These are phyloP conservation scores for Yueomyces sp. DNA, from an alignment of 1,139 yeast species.

Conservation along the genomic window DNA sequence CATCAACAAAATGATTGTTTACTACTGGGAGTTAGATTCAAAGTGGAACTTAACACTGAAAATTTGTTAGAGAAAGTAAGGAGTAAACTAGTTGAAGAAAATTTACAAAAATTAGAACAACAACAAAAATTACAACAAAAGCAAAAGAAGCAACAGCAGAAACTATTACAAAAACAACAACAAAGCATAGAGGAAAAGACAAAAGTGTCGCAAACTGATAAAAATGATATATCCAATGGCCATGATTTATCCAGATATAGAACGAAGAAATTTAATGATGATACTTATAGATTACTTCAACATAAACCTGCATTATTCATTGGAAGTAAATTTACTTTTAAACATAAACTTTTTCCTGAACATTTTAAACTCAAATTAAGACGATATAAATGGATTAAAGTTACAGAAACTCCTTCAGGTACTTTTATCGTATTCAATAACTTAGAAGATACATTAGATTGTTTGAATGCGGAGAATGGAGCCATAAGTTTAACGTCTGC, in stretches of 20 bases:
- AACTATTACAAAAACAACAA: conserved; percentile 4
- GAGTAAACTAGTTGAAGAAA: conserved; percentile 13
- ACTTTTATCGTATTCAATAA: conserved; percentile 61
- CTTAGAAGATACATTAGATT: conserved; percentile 48
- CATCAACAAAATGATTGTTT: conserved; percentile 24
- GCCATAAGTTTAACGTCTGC: conserved; percentile 21
- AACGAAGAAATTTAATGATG: conserved; percentile 8
- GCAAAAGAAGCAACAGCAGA: background rate
- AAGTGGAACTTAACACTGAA: conserved; percentile 14
- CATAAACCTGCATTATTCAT: conserved; percentile 43
- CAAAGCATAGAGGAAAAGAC: background rate
- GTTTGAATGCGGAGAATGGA: conserved; percentile 60
- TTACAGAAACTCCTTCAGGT: conserved; percentile 51
- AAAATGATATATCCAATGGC: conserved; percentile 1
- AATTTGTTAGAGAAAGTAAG: conserved; percentile 13
- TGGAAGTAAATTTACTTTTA: conserved; percentile 21
- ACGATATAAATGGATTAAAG: conserved; percentile 50
- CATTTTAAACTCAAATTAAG: conserved; percentile 20
- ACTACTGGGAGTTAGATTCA: conserved; percentile 25
- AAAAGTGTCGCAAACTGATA: conserved; percentile 1
- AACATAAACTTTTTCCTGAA: conserved; percentile 16
- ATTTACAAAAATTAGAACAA: conserved; percentile 6
- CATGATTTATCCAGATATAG: conserved; percentile 36
- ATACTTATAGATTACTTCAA: conserved; percentile 27
- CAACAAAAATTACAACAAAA: conserved; percentile 3